These are phyloP conservation scores for Monilinia vaccinii-corymbosi DNA, from an alignment of 2,329 filamentous ascomycete species.

Conservation along the genomic window DNA sequence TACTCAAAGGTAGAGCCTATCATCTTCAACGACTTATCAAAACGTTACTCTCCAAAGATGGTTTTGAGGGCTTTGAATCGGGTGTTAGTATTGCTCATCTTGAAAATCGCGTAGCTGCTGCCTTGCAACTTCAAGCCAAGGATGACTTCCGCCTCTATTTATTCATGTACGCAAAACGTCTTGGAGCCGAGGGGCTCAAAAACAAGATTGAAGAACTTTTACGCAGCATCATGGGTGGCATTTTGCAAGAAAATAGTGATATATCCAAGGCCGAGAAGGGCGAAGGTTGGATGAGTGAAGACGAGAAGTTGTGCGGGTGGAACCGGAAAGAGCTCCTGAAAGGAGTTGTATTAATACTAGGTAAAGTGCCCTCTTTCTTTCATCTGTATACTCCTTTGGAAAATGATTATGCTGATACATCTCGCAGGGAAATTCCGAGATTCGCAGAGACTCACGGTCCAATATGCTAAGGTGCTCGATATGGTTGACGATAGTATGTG, in stretches of 20 bases:
- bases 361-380: slow-evolving; percentile 41
- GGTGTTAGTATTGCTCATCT: slow-evolving; percentile 88
- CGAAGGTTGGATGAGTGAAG: slow-evolving; percentile 55
- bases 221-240: slow-evolving; percentile 69
- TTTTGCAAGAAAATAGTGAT: slow-evolving; percentile 47
- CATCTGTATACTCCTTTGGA: neutral
- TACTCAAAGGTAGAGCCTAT: slow-evolving; percentile 86
- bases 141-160: slow-evolving; percentile 93
- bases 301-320: slow-evolving; percentile 80
- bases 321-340: slow-evolving; percentile 77
- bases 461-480: slow-evolving; percentile 78
- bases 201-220: slow-evolving; percentile 90
- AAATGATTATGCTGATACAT: slow-evolving; percentile 12
- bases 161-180: slow-evolving; percentile 95
- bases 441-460: slow-evolving; percentile 86
- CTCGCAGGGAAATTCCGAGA: slow-evolving; percentile 82
- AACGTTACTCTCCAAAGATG: slow-evolving; percentile 75
- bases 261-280: slow-evolving; percentile 33
- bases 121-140: slow-evolving; percentile 71
- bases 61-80: slow-evolving; percentile 86
- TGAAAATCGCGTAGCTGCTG: slow-evolving; percentile 87
- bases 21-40: slow-evolving; percentile 89
- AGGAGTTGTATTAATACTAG: slow-evolving; percentile 85
- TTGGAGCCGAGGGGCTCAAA: slow-evolving; percentile 80
- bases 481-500: slow-evolving; percentile 32